phyloP scores from a whole-genome alignment of 2,329 filamentous ascomycete species.

The Alternaria angustiovoidea region DNA sequence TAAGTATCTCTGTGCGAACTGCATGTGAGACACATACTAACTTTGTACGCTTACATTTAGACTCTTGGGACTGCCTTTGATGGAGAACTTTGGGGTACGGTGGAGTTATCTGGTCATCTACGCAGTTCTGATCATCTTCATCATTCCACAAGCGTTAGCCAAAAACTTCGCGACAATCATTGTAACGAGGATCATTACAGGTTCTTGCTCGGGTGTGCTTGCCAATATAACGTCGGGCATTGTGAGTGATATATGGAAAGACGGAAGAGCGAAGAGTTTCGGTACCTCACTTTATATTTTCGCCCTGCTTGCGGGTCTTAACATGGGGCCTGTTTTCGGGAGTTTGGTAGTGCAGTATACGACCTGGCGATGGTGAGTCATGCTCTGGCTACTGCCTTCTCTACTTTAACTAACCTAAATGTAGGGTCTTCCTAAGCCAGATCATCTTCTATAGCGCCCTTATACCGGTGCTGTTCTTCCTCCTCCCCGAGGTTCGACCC shows the following conservation, averaged over 20 bases:
- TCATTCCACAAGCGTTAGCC: conserved; percentile 55
- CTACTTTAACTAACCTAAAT: conserved; percentile 10
- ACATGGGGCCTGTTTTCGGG: conserved; percentile 56
- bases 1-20: neutral
- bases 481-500: conserved; percentile 58
- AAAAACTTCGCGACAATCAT: conserved; percentile 57
- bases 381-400: conserved; percentile 4
- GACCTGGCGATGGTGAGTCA: conserved; percentile 54
- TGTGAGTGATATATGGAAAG: conserved; percentile 50
- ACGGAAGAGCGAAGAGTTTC: conserved; percentile 51
- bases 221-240: conserved; percentile 52
- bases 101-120: conserved; percentile 55
- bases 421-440: conserved; percentile 56
- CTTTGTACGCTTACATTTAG: neutral
- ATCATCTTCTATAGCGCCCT: conserved; percentile 57
- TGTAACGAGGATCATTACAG: conserved; percentile 55
- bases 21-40: neutral
- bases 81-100: conserved; percentile 56
- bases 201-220: conserved; percentile 54
- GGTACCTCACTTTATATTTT: conserved; percentile 56
- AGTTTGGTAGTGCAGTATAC: conserved; percentile 49
- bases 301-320: conserved; percentile 55
- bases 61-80: conserved; percentile 53
- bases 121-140: conserved; percentile 52
- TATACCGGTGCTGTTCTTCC: conserved; percentile 52